Evolutionary conservation across 2,329 filamentous ascomycete genomes (phyloP).

Genomic region (Chaetomium olivaceum): DNA sequence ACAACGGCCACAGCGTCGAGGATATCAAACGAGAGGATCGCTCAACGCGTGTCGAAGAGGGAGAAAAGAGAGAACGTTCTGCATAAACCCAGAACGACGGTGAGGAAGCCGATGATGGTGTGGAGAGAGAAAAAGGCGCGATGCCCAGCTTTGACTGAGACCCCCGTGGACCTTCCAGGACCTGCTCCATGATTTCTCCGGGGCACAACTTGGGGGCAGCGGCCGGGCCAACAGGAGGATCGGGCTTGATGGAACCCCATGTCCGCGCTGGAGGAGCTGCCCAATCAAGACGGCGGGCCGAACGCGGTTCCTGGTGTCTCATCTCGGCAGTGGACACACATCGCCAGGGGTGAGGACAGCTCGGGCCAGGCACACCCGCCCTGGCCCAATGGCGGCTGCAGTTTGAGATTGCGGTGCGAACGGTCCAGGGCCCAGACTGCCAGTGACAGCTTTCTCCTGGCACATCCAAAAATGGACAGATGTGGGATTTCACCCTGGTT

Average conservation of each 20-base stretch:
- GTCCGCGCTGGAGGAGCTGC: conserved; percentile 22
- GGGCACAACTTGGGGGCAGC: conserved; percentile 13
- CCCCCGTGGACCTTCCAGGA: conserved; percentile 1
- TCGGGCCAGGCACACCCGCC: conserved; percentile 23
- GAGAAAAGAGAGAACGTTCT: conserved; percentile 31
- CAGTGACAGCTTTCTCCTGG: neutral
- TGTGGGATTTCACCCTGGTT: neutral
- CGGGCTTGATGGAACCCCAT: conserved; percentile 22
- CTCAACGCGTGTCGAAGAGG: conserved; percentile 22
- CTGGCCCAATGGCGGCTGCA: conserved; percentile 27
- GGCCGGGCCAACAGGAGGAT: conserved; percentile 24
- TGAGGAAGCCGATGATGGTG: conserved; percentile 15
- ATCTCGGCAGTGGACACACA: conserved; percentile 34
- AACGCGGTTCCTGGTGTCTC: conserved; percentile 29
- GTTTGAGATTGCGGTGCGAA: conserved; percentile 27
- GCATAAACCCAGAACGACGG: conserved; percentile 17
- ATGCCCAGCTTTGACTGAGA: conserved; percentile 16
- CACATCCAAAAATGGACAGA: neutral
- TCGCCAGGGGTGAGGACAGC: conserved; percentile 24
- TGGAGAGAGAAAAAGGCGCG: conserved; percentile 23
- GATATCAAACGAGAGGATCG: conserved; percentile 7
- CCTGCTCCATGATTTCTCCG: conserved; percentile 22
- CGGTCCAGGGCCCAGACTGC: conserved; percentile 6
- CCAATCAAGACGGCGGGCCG: conserved; percentile 29
- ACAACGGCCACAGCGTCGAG: conserved; percentile 5